Evolutionary conservation across 2,329 filamentous ascomycete species (phyloP), one percentile per base, ranked within the genome.

Genomic region (Aspergillus tubingensis): DNA sequence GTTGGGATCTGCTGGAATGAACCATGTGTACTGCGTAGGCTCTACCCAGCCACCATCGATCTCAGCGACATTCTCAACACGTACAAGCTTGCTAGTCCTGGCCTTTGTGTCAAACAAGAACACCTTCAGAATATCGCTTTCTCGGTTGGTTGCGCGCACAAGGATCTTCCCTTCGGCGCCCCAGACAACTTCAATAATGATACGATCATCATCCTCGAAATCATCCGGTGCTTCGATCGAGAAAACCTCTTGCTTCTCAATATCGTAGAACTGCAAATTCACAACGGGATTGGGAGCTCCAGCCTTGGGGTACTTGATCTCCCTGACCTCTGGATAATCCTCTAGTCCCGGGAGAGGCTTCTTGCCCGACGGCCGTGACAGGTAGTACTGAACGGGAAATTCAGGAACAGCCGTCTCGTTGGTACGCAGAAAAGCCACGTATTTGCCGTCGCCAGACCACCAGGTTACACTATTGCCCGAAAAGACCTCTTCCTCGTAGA

Each of bases 21-120:
- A 98, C 13, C 82, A 87, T 3, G 93, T 96, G 44, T 89, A 86
- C 69, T 96, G 89, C 1, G 92, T 91, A 44, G 96, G 91, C 77
- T 99, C 95, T 69, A 97, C 94, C 95, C 95, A 99, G 36, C 95
- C 96, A 21, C 93, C 93, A 74, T 99, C 95, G n/a, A 97, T 82
- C 59, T 89, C 83, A 65, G 87, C 86, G 52, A 97, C 87, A 74
- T 99, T 87, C 52, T 91, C 85, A 19, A 88, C 89, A 64, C 94
- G 85, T 51, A 97, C 87, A 0, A 91, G 89, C 74, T 89, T 90
- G 30, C 91, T 93, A 19, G 85, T 87, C 51, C 92, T 88, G 3
- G 83, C 79, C 21, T 81, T 78, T 5, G 95, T 90, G 72, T 99
- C 91, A 58, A 98, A 87, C 5, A 98, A 82, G 6, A 96, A 87